phyloP scores from a whole-genome alignment of 768 basidiomycete species.

The Gymnopilus dilepis region DNA sequence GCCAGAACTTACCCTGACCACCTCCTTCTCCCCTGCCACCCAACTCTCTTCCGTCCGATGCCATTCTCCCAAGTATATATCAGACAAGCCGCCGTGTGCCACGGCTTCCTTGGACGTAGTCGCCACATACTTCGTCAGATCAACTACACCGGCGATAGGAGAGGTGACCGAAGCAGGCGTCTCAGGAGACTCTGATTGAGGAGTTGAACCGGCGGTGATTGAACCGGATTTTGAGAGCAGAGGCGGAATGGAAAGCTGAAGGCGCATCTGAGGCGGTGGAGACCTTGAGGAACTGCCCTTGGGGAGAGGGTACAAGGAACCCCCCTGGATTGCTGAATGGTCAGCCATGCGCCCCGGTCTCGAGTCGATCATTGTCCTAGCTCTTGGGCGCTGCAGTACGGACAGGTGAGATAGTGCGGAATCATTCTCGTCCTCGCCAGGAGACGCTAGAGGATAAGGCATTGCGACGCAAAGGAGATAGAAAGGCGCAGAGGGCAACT shows the following conservation, averaged over 20 bases:
- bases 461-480: neutral
- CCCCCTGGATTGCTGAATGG: neutral
- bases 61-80: conserved; percentile 52
- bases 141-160: conserved; percentile 38
- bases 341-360: neutral
- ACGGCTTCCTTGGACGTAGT: conserved; percentile 37
- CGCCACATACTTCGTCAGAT: conserved; percentile 34
- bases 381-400: neutral
- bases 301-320: neutral
- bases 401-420: neutral
- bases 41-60: conserved; percentile 11
- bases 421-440: conserved; percentile 1
- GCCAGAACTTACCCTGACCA: conserved; percentile 12
- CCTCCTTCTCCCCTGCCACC: conserved; percentile 16
- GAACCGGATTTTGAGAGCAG: neutral
- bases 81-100: conserved; percentile 53
- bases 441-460: neutral
- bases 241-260: conserved; percentile 18
- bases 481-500: neutral
- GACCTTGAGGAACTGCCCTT: neutral
- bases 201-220: conserved; percentile 9
- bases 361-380: conserved; percentile 6
- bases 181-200: conserved; percentile 30
- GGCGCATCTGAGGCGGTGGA: conserved; percentile 11
- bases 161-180: conserved; percentile 35